Base-by-base conservation (phyloP, 2,329 filamentous ascomycete species). In the Beauveria pseudobassiana region DNA sequence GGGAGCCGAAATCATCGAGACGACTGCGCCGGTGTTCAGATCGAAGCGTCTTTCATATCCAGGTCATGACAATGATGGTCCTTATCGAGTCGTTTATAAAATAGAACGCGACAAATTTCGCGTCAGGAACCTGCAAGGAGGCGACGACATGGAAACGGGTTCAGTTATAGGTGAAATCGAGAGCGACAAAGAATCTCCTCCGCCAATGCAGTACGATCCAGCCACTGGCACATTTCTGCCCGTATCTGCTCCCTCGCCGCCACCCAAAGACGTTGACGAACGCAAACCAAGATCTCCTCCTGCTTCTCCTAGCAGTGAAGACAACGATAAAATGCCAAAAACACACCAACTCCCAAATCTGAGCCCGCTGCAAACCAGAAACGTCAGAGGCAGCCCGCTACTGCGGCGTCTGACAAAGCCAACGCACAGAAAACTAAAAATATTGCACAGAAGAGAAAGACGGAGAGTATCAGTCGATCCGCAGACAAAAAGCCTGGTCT, bases 61-160 rank as follows among this genome's bases (percentile, higher is more conserved):
- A 9, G 67, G 62, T 55, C 66, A 65, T 60, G 68, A 69, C 5
- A 64, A 68, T 8, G 63, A 68, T 3, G 68, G 74, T 2, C 77
- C 74, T 0, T 85, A 84, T 63, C 79, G 83, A 20, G 78, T 87
- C 3, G 84, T 87, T 0, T 87, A 87, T 67, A 79, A 79, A 40
- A 79, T 85, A 64, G 82, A 78, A 64, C 82, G 77, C 63, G 84
- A 79, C 67, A 83, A 73, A 67, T 74, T 78, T 30, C 74, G 72
- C 46, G 79, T 69, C 18, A 79, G 75, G 38, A 74, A 71, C 24
- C 73, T 78, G 38, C 71, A 71, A 30, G 59, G 59, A 14, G 72
- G 69, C 12, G 72, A 74, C 8, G 68, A 73, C 30, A 70, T 73
- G 2, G 65, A 65, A 1, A 65, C 64, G 2, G 66, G 69, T 2